These are phyloP conservation scores for Medicago lupulina DNA, from an alignment of 306 rosid species.

Conservation along the genomic window DNA sequence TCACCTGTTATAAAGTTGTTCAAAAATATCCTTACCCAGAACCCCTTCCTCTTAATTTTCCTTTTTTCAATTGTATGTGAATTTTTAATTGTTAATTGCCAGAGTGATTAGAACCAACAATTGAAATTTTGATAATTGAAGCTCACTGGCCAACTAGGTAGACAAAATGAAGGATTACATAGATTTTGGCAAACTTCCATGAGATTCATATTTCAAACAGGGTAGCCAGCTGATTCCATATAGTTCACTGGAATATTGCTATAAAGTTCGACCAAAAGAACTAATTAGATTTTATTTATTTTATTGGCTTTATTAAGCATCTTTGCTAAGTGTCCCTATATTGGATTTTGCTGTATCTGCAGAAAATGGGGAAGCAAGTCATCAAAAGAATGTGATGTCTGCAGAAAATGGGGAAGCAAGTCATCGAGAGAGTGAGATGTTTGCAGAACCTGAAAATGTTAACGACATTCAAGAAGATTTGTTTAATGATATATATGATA, in stretches of 20 bases:
- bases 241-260: background rate
- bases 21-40: background rate
- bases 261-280: conserved; percentile 5
- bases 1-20: conserved; percentile 15
- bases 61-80: background rate
- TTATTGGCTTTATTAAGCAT: conserved; percentile 10
- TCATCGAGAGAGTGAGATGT: conserved; percentile 47
- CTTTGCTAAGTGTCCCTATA: background rate
- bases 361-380: conserved; percentile 56
- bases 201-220: conserved; percentile 12
- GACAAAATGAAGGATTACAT: background rate
- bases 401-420: conserved; percentile 51
- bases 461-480: conserved; percentile 63
- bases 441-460: conserved; percentile 55
- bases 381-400: conserved; percentile 49
- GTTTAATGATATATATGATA: conserved; percentile 59
- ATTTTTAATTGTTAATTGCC: conserved; percentile 35
- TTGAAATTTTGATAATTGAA: conserved; percentile 13
- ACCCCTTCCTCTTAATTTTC: background rate
- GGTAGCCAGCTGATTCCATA: conserved; percentile 2
- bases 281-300: conserved; percentile 25
- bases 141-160: background rate
- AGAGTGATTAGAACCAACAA: conserved; percentile 6
- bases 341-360: conserved; percentile 39
- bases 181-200: conserved; percentile 19